Conservation (phyloP, 73 alveolate genomes). For the Symbiodinium natans region DNA sequence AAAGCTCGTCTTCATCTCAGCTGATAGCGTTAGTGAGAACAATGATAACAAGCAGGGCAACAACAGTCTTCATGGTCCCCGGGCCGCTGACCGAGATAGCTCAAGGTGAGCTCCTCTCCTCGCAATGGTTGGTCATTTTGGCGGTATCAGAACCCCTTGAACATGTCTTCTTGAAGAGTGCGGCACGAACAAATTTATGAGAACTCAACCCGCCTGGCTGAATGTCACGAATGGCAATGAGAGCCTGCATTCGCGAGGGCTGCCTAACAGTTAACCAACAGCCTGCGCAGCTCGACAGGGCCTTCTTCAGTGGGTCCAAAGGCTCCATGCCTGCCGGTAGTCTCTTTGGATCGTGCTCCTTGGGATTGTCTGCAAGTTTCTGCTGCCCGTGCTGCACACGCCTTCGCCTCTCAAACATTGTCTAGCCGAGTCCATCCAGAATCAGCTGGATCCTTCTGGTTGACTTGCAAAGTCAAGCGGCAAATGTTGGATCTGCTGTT, state of each 20-base stretch:
- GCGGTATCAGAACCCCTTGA: not conserved
- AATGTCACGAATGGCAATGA: not conserved
- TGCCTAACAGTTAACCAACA: not conserved
- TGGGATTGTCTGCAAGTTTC: too few species aligned
- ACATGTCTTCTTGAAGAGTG: not conserved
- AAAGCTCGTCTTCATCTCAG: slow-evolving; percentile 29
- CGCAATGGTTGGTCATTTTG: not conserved
- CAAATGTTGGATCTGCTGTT: not conserved
- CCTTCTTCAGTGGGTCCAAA: slow-evolving; percentile 53
- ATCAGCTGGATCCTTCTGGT: too few species aligned
- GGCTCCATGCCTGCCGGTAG: slow-evolving; percentile 11
- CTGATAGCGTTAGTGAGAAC: not conserved
- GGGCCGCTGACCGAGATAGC: slow-evolving; percentile 22
- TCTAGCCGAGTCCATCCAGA: too few species aligned
- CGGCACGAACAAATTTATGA: not conserved
- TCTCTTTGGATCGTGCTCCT: not conserved
- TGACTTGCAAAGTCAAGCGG: not conserved
- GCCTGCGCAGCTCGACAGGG: not conserved
- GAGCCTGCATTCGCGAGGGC: not conserved
- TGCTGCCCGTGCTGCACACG: too few species aligned
- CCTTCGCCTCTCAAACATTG: too few species aligned
- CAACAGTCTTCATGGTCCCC: not conserved
- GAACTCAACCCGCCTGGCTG: not conserved
- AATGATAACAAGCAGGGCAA: not conserved
- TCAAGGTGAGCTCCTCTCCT: slow-evolving; percentile 63